Evolutionary conservation across 768 basidiomycete genomes (phyloP), one percentile per base, ranked within the genome.

Genomic region (Obba rivulosa): DNA sequence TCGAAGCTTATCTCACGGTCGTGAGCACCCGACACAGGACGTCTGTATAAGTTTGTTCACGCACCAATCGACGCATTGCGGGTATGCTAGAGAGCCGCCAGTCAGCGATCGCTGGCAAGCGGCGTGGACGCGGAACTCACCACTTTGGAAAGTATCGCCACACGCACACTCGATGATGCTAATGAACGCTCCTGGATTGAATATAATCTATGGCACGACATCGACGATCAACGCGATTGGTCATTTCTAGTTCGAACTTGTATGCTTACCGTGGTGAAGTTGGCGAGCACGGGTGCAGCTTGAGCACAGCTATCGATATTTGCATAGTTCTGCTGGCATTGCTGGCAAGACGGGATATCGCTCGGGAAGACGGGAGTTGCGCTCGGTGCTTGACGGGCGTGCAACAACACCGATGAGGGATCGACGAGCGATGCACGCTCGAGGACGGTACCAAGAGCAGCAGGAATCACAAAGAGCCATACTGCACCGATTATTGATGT

Each of bases 61-160:
- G 24, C 41, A 82, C 80, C 83, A 85, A 57, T 85, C 81, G 34
- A 79, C 79, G 50, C 82, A 86, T 68, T 85, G 80, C 34, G 82
- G 82, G 64, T 76, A 74, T 9, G 61, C 63, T 42, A 63, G 28
- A 31, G 13, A n/a, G n/a, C n/a, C 28, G 7, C 13, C 13, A 7
- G 13, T 31, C 20, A 24, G 20, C 20, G 17, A 20, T 4, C 8
- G 8, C 4, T 17, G 8, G 22, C 14, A 31, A 31, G 28, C 7
- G 28, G 13, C 7, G 13, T 13, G 5, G 28, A 31, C 28, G 31
- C 8, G 14, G 28, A 3, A 43, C 56, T 50, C 18, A 60, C 59
- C 52, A 41, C 59, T 61, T 49, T 72, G 63, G 61, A 75, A 76
- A 3, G 74, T 70, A 40, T 74, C 70, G 3, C 72, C 68, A 58